Evolutionary conservation across 1,284 basidiomycete species (phyloP).

Genomic region (Trametes sp.): DNA sequence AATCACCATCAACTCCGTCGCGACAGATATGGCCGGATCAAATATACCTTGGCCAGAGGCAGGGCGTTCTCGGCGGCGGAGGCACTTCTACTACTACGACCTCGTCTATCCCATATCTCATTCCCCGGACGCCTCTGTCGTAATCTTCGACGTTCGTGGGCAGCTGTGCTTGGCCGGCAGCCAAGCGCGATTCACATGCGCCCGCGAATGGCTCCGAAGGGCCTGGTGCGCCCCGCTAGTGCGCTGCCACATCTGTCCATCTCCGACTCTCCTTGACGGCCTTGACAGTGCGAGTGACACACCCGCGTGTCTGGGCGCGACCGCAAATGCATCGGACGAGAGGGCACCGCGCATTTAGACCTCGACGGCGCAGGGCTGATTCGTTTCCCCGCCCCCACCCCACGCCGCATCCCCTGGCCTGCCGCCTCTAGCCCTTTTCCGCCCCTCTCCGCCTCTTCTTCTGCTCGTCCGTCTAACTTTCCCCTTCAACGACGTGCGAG

Average conservation of each 20-base stretch:
- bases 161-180: neutral
- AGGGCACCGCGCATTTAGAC: neutral
- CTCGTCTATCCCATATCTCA: neutral
- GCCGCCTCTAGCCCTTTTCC: neutral
- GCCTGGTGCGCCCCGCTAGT: neutral
- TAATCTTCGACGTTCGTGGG: neutral
- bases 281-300: constrained; percentile 3
- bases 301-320: neutral
- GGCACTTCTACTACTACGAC: neutral
- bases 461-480: too few relatives aligned
- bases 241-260: constrained; percentile 8
- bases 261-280: constrained; percentile 7
- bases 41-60: too few relatives aligned
- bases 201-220: neutral
- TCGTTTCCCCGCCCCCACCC: neutral
- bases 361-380: neutral
- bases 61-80: neutral
- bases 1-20: neutral
- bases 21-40: neutral
- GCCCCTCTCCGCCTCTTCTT: neutral
- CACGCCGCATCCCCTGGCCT: neutral
- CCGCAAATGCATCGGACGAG: neutral
- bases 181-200: neutral
- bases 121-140: neutral
- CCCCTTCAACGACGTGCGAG: neutral